These are phyloP conservation scores for Huntiella savannae DNA, from an alignment of 2,329 filamentous ascomycete species.

Conservation along the genomic window DNA sequence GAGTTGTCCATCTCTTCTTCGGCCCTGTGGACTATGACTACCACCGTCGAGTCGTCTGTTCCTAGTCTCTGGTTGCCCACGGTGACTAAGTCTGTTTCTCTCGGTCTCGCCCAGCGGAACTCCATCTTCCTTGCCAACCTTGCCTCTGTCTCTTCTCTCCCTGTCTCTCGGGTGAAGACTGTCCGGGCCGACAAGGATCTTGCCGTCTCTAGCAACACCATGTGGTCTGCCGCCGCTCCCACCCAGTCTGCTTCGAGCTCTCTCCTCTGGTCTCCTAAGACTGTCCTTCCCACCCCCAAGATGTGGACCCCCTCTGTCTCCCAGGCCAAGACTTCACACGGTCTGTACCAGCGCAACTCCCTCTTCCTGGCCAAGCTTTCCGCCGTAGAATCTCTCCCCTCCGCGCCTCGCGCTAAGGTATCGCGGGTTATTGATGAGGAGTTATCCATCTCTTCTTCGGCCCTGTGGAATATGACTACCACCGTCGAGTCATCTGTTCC, in stretches of 20 bases:
- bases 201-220: conserved; percentile 3
- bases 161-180: conserved; percentile 13
- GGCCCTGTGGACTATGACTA: conserved; percentile 6
- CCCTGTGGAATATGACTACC: conserved; percentile 6
- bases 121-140: conserved; percentile 10
- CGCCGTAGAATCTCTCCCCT: neutral
- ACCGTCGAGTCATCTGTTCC: neutral
- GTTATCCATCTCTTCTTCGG: conserved; percentile 2
- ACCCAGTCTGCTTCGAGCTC: neutral
- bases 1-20: conserved; percentile 5
- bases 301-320: no score
- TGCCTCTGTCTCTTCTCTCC: neutral
- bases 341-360: conserved; percentile 5
- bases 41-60: neutral
- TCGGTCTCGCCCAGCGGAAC: conserved; percentile 18
- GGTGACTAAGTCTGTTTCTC: neutral
- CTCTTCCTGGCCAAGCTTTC: conserved; percentile 10
- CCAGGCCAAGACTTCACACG: neutral
- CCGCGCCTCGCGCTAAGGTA: conserved; percentile 3
- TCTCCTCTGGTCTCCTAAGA: neutral
- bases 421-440: conserved; percentile 1
- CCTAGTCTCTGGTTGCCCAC: conserved; percentile 4
- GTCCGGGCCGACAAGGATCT: neutral
- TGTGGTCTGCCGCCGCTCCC: neutral
- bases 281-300: no score